Conservation (phyloP, 371 early-diverging fungal genomes). For the Nosema muscidifuracis region DNA sequence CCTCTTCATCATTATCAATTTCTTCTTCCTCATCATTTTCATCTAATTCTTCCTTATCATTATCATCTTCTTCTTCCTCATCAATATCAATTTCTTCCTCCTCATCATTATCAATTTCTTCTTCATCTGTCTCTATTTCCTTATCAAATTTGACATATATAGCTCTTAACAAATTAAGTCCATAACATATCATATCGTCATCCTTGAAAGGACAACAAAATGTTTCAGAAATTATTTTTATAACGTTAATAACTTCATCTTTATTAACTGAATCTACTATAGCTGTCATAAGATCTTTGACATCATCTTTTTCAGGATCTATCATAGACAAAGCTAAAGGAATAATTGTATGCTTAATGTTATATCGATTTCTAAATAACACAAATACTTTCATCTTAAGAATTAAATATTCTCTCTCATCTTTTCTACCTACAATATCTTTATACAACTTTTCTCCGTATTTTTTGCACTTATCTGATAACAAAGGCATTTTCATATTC, state of each 20-base stretch:
- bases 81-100: constrained; percentile 5
- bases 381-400: constrained; percentile 47
- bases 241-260: constrained; percentile 34
- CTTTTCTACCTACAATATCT: constrained; percentile 25
- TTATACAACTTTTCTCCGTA: constrained; percentile 38
- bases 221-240: constrained; percentile 36
- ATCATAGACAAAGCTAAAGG: constrained; percentile 51
- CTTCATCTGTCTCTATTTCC: constrained; percentile 8
- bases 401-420: constrained; percentile 46
- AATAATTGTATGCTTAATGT: constrained; percentile 39
- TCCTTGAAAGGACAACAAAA: constrained; percentile 57
- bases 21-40: not conserved
- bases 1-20: not conserved
- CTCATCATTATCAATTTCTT: constrained; percentile 14
- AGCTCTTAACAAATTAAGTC: constrained; percentile 49
- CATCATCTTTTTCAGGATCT: constrained; percentile 29
- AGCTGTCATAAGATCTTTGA: constrained; percentile 47
- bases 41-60: constrained; percentile 8
- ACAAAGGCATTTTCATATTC: constrained; percentile 16
- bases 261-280: constrained; percentile 44
- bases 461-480: constrained; percentile 12
- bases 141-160: constrained; percentile 40
- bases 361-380: constrained; percentile 36
- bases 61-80: constrained; percentile 26
- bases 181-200: constrained; percentile 57